Base-by-base conservation (phyloP, 129 eudicot genomes). In the Tagetes erecta region DNA sequence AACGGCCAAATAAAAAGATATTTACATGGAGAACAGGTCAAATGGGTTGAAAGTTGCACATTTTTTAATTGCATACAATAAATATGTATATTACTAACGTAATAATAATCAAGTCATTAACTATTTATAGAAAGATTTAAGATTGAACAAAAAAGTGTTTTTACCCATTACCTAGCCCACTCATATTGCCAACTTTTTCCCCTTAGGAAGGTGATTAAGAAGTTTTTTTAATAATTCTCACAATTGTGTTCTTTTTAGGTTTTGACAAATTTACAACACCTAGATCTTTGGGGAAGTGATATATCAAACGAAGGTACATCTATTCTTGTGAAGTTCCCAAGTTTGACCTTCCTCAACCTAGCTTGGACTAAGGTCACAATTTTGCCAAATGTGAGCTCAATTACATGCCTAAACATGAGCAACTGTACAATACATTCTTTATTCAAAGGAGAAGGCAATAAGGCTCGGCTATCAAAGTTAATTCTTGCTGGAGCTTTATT, bases 261-360 rank as follows among this genome's bases (percentile, higher is more conserved):
- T 49, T 88, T 95, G 76, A 87, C 77, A 47, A 87, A 87, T n/a
- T 81, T 95, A 68, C 87, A 85, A 59, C 80, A 88, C 84, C 86
- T 95, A 51, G 99, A 95, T 79, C 75, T 95, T 5, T 95, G 99
- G 97, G 97, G 99, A 62, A 88, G 87, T 83, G 84, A 82, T 70
- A 77, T 95, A 84, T 78, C 97, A 3, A 85, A 88, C 50, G 55
- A 80, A 55, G 97, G 96, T 42, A 92, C 84, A 31, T 44, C 70
- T 27, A 64, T 71, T 58, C 83, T 95, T 73, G 36, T 68, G 56
- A 65, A 58, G 58, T 95, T 88, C 38, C 87, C 91, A 11, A 85
- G 72, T 44, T 77, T 95, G 81, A 84, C 74, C 67, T 85, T 75
- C 75, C 72, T 95, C 71, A 91, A 88, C 79, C 70, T 95, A 63